phyloP scores from a whole-genome alignment of 108 stramenopile genomes.

The Phaeodactylum tricornutum region DNA sequence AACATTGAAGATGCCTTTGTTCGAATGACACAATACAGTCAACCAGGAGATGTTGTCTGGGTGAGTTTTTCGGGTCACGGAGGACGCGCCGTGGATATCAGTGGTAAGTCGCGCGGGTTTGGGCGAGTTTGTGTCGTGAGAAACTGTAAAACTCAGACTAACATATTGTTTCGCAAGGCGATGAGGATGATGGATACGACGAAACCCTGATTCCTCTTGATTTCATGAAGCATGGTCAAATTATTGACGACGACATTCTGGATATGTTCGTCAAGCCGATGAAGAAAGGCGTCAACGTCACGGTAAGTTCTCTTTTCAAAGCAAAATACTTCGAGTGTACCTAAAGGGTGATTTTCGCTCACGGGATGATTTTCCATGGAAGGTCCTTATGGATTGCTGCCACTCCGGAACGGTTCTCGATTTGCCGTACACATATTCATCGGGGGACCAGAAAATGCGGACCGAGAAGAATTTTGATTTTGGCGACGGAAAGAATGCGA shows the following conservation, averaged over 20 bases:
- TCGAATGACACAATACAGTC: constrained; percentile 59
- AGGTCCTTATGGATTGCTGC: constrained; percentile 63
- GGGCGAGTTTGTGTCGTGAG: constrained; percentile 30
- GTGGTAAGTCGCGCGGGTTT: constrained; percentile 25
- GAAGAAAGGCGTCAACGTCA: constrained; percentile 62
- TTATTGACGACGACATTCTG: constrained; percentile 78
- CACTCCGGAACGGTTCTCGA: constrained; percentile 86
- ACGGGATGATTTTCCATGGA: too few species aligned
- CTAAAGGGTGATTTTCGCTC: too few species aligned
- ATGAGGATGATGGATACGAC: constrained; percentile 63
- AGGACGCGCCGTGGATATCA: constrained; percentile 45
- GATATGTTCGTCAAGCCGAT: constrained; percentile 70
- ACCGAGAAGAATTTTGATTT: constrained; percentile 1
- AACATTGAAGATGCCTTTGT: constrained; percentile 75
- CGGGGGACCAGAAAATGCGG: constrained; percentile 6
- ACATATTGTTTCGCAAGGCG: constrained; percentile 5
- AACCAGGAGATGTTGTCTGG: constrained; percentile 72
- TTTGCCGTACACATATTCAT: constrained; percentile 51
- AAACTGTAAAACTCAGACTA: background rate
- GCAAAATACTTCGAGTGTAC: too few species aligned
- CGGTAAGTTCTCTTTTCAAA: too few species aligned
- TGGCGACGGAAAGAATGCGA: background rate
- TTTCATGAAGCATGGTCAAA: constrained; percentile 75
- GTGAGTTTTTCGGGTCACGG: constrained; percentile 80
- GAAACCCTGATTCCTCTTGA: constrained; percentile 89